Percentiles rank a stretch among this genome's conserved stretches.
phyloP scores from a whole-genome alignment of 2,329 filamentous ascomycete species.

The Ascochyta viciae-villosae region DNA sequence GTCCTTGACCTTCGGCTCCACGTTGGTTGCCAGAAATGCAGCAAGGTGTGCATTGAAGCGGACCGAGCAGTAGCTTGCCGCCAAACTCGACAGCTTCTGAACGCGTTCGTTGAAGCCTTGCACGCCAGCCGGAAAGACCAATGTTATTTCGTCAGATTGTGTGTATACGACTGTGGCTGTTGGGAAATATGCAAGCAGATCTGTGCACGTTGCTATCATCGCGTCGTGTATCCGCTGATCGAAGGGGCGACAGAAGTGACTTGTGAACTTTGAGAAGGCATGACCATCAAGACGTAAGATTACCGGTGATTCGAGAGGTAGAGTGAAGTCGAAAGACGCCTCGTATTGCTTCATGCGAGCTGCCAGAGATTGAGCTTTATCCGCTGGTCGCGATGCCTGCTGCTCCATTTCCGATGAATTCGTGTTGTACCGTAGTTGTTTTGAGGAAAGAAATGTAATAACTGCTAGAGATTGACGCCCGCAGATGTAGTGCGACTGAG shows the following conservation, averaged over 20 bases:
- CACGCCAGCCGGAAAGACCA: constrained; percentile 39
- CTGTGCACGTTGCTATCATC: constrained; percentile 35
- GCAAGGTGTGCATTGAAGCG: constrained; percentile 36
- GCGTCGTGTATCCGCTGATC: constrained; percentile 42
- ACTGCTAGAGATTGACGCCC: not conserved
- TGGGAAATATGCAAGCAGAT: constrained; percentile 38
- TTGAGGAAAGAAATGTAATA: not conserved
- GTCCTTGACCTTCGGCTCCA: constrained; percentile 29
- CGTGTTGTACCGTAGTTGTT: not conserved
- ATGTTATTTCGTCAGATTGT: constrained; percentile 44
- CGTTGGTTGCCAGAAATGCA: constrained; percentile 15
- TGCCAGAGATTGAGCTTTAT: constrained; percentile 26
- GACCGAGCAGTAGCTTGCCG: constrained; percentile 39
- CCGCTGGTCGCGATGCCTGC: not conserved
- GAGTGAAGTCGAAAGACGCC: constrained; percentile 30
- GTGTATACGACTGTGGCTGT: constrained; percentile 42
- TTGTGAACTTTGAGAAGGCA: constrained; percentile 40
- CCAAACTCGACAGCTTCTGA: constrained; percentile 40
- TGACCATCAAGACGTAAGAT: constrained; percentile 43
- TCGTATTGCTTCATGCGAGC: constrained; percentile 45
- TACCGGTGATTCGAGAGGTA: constrained; percentile 28
- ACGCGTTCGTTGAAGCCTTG: constrained; percentile 38
- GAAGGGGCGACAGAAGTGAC: constrained; percentile 37
- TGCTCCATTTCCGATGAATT: not conserved
- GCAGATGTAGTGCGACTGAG: not conserved